Evolutionary conservation across 1,284 basidiomycete species (phyloP).

Genomic region (Pascua guehoae): DNA sequence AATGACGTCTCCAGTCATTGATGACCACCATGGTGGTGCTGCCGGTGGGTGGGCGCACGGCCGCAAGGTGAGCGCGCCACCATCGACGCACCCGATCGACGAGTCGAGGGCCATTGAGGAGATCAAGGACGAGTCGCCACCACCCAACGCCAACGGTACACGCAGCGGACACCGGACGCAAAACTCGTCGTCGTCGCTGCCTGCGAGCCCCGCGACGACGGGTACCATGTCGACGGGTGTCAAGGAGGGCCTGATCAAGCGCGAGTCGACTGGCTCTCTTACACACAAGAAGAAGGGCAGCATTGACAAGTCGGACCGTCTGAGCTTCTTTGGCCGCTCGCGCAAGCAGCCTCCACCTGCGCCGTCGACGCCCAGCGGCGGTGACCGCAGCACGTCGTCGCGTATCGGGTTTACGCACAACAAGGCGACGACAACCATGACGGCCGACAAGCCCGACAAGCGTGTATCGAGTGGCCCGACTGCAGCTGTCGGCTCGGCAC

Average conservation of each 20-base stretch:
- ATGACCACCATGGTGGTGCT: conserved; percentile 18
- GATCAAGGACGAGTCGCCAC: background rate
- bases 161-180: background rate
- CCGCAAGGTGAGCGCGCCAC: conserved; percentile 35
- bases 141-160: background rate
- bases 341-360: conserved; percentile 73
- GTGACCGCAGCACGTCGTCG: conserved; percentile 21
- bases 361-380: conserved; percentile 12
- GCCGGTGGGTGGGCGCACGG: conserved; percentile 31
- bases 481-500: conserved; percentile 50
- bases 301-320: conserved; percentile 46
- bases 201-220: conserved; percentile 6
- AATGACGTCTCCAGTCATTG: conserved; percentile 4
- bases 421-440: conserved; percentile 14
- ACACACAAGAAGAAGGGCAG: conserved; percentile 47
- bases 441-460: conserved; percentile 33
- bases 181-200: conserved; percentile 5
- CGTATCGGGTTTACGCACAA: conserved; percentile 19
- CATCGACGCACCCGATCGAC: conserved; percentile 21
- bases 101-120: conserved; percentile 9
- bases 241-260: conserved; percentile 27
- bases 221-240: conserved; percentile 3
- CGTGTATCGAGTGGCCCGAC: conserved; percentile 23
- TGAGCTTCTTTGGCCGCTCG: conserved; percentile 67
- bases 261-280: conserved; percentile 42